Base-by-base conservation (phyloP, 2,329 filamentous ascomycete genomes). In the Orbilia javanica region DNA sequence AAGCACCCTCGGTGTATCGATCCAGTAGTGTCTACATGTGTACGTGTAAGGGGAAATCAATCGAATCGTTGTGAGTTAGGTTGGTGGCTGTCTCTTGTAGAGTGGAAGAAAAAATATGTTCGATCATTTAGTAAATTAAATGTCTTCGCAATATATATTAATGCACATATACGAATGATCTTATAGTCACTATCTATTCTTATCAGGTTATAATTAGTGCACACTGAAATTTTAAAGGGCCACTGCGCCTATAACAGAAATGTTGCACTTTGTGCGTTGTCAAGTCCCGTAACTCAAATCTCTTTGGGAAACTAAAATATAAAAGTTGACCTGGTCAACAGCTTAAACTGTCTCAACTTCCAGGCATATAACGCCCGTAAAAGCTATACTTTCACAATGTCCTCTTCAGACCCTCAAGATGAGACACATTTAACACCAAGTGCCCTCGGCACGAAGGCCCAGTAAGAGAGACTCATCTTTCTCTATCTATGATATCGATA, bases 391-490 rank as follows among this genome's bases (percentile, higher is more conserved):
- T 44, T 48, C 39, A 55, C 15, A 27, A 74, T 68, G 63, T 67
- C 70, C 3, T 62, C 70, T 36, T 48, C 62, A 48, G 67, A 72
- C 0, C 13, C 53, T 3, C 42, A 42, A 13, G 74, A 78, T 22
- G 72, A 73, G 7, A 73, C 78, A 13, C 71, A 82, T 20, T 71
- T 82, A 25, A 79, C 80, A 31, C 80, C 81, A 15, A 81, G 79
- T 39, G 69, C 89, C 83, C 89, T 98, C 31, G 95, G 95, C 63
- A 97, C 93, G 31, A 97, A 93, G 85, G 91, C 95, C 87, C 96
- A 97, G 93, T 96, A 86, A 82, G 89, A 82, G 89, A 87, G 46
- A 48, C 67, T 57, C 57, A 36, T 18, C 1, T 11, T 42, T 1
- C 20, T 42, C 5, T n/a, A 42, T n/a, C 20, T 22, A 36, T 57